phyloP scores from a whole-genome alignment of 495 filamentous ascomycete genomes.

The Hypoxylon rickii region DNA sequence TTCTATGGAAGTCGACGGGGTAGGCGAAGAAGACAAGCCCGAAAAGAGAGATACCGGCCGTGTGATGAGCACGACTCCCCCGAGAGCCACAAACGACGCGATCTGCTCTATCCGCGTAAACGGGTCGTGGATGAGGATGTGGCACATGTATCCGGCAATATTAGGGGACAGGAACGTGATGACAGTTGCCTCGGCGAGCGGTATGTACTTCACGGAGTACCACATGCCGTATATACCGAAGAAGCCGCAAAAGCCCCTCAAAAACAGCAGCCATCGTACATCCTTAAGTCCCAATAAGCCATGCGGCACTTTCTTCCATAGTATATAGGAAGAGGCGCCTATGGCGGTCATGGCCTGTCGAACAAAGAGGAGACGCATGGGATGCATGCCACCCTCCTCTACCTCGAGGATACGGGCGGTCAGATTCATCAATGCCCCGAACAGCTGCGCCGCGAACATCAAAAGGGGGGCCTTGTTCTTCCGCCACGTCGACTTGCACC shows the following conservation, averaged over 20 bases:
- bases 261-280: slow-evolving; percentile 67
- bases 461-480: slow-evolving; percentile 75
- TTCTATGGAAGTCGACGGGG: slow-evolving; percentile 17
- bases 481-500: slow-evolving; percentile 35
- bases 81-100: slow-evolving; percentile 73
- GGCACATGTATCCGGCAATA: slow-evolving; percentile 82
- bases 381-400: slow-evolving; percentile 70
- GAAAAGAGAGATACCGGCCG: slow-evolving; percentile 66
- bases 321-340: slow-evolving; percentile 75
- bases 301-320: slow-evolving; percentile 64
- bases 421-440: slow-evolving; percentile 88
- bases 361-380: slow-evolving; percentile 87
- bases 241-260: slow-evolving; percentile 76
- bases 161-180: slow-evolving; percentile 88
- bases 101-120: slow-evolving; percentile 80
- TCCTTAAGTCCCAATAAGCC: slow-evolving; percentile 71
- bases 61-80: slow-evolving; percentile 85
- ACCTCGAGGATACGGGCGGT: slow-evolving; percentile 78
- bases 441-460: slow-evolving; percentile 78
- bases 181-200: slow-evolving; percentile 88
- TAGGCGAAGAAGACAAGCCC: slow-evolving; percentile 2
- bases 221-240: slow-evolving; percentile 72
- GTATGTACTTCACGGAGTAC: slow-evolving; percentile 80
- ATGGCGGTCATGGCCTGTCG: slow-evolving; percentile 79
- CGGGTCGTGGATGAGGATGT: slow-evolving; percentile 72